phyloP scores from a whole-genome alignment of 2,329 filamentous ascomycete genomes.

The Truncatella angustata region DNA sequence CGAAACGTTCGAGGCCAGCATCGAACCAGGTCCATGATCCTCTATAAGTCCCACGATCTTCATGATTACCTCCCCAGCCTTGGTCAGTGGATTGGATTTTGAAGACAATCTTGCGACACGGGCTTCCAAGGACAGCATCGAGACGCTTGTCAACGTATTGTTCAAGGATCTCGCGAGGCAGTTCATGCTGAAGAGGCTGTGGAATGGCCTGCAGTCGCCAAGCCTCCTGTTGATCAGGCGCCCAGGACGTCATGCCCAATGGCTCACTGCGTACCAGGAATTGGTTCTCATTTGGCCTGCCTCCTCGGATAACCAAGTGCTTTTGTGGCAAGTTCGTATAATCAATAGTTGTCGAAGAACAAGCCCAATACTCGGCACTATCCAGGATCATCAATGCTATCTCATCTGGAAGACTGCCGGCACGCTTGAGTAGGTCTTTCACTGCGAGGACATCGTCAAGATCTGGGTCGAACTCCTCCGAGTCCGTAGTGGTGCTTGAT shows the following conservation, averaged over 20 bases:
- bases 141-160: constrained; percentile 36
- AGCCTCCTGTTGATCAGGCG: constrained; percentile 18
- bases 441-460: constrained; percentile 46
- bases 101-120: constrained; percentile 62
- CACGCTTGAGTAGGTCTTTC: constrained; percentile 45
- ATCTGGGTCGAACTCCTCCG: constrained; percentile 16
- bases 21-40: constrained; percentile 64
- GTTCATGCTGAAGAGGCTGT: constrained; percentile 26
- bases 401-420: constrained; percentile 48
- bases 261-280: constrained; percentile 43
- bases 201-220: constrained; percentile 22
- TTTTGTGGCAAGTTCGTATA: constrained; percentile 16
- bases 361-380: constrained; percentile 62
- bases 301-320: constrained; percentile 17
- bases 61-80: constrained; percentile 45
- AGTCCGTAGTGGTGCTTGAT: constrained; percentile 4
- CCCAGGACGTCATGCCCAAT: constrained; percentile 34
- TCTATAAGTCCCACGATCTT: constrained; percentile 37
- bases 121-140: constrained; percentile 40
- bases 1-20: constrained; percentile 56
- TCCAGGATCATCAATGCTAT: constrained; percentile 57
- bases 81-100: constrained; percentile 57
- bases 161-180: constrained; percentile 30
- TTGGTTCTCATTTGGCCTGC: constrained; percentile 28
- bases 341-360: constrained; percentile 36